Base-by-base conservation (phyloP, 1,139 yeast genomes). In the Pichia sp. region DNA sequence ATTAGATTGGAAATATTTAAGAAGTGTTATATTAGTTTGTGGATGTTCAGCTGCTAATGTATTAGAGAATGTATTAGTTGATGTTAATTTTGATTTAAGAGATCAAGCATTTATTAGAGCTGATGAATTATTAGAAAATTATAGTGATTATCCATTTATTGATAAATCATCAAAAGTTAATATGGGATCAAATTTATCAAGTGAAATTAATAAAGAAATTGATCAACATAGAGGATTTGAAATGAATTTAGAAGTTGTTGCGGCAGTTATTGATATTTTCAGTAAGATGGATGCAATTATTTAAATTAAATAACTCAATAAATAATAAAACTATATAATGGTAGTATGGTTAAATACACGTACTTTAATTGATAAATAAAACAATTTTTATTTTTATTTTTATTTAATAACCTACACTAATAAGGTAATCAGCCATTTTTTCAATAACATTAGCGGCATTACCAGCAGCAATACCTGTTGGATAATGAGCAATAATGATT, bases 31-130 rank as follows among this genome's bases (percentile, higher is more conserved):
- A 15, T 74, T 93, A 54, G 86, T 88, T 20, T 80, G 91, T 55
- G 95, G 95, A 15, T 78, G 96, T 13, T 87, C 86, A 60, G 96
- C 97, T 32, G 98, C 96, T 34, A 91, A 88, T 58, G 99, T 91
- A 15, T 74, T 91, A 55, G 99, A 91, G 59, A 93, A 91, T 58
- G 94, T 88, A 6, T 70, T 89, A 45, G 72, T 82, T 38, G 73
- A 81, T 28, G 70, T 89, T 51, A 83, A 82, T 52, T 88, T 87
- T 60, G 96, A 88, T 53, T 85, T 81, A 51, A 78, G 97, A 56
- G 99, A 93, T 61, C 81, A 82, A 54, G 97, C 97, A 0, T 85
- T 89, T 62, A 79, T 87, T 5, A 76, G 96, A 54, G 95, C 96
- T 10, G 97, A 91, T 59, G 97, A 91, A 60, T 65, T 93, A 38